Evolutionary conservation across 2,329 filamentous ascomycete species (phyloP).

Genomic region (Ophiostoma australiae): DNA sequence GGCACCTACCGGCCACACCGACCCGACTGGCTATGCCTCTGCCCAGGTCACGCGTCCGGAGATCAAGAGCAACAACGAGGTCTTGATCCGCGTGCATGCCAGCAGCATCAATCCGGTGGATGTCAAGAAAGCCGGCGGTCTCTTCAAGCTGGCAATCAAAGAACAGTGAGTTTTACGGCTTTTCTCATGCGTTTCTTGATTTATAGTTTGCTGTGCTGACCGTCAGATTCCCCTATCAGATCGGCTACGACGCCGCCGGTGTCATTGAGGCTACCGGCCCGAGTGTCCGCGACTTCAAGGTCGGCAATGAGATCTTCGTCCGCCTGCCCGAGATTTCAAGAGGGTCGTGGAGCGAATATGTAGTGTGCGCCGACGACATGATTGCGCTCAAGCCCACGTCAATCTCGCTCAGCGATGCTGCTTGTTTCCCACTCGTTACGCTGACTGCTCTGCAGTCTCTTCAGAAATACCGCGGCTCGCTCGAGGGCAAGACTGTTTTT

Average conservation of each 20-base stretch:
- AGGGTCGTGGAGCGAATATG: slow-evolving; percentile 17
- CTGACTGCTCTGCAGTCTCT: slow-evolving; percentile 13
- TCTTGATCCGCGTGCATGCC: slow-evolving; percentile 42
- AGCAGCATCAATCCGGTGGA: slow-evolving; percentile 37
- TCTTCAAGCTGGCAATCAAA: slow-evolving; percentile 22
- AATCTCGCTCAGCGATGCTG: slow-evolving; percentile 15
- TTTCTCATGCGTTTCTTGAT: too few relatives aligned
- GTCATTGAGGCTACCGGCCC: slow-evolving; percentile 33
- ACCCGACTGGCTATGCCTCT: slow-evolving; percentile 10
- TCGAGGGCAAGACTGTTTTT: slow-evolving; percentile 49
- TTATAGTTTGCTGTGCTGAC: not conserved
- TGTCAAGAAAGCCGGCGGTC: slow-evolving; percentile 33
- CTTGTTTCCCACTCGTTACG: slow-evolving; percentile 13
- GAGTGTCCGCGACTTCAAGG: slow-evolving; percentile 31
- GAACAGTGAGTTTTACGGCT: not conserved
- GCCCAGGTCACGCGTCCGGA: slow-evolving; percentile 8
- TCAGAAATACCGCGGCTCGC: slow-evolving; percentile 27
- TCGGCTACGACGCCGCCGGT: slow-evolving; percentile 33
- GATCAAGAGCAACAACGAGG: slow-evolving; percentile 40
- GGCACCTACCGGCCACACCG: slow-evolving; percentile 13
- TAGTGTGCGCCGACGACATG: not conserved
- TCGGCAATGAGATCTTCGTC: slow-evolving; percentile 38
- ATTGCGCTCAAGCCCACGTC: slow-evolving; percentile 12
- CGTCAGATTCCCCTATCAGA: slow-evolving; percentile 13
- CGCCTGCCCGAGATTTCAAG: slow-evolving; percentile 29